phyloP scores from a whole-genome alignment of 2,329 filamentous ascomycete species.

The Microsporum ferrugineum region DNA sequence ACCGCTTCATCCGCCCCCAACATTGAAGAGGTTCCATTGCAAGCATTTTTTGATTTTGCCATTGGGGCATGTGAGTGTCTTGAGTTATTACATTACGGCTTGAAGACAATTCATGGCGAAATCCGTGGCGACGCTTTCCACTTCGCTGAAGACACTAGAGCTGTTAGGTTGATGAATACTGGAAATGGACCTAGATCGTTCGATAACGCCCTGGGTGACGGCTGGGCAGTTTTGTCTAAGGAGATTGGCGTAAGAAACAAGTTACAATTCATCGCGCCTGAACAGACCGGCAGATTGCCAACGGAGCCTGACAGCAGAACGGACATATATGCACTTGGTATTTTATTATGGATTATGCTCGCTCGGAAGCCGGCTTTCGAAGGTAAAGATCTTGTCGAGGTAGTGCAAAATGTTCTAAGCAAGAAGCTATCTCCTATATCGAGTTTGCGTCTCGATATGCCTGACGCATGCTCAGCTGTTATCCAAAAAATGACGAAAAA shows the following conservation, averaged over 20 bases:
- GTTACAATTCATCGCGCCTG: conserved; percentile 81
- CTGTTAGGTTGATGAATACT: conserved; percentile 71
- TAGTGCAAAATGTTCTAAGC: conserved; percentile 78
- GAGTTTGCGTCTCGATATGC: conserved; percentile 66
- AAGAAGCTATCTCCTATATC: conserved; percentile 68
- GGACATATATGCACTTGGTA: conserved; percentile 84
- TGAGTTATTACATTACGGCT: conserved; percentile 80
- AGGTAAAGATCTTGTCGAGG: conserved; percentile 69
- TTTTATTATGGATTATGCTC: conserved; percentile 77
- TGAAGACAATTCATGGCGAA: conserved; percentile 80
- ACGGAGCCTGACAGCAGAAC: conserved; percentile 85
- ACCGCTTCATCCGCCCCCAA: neutral
- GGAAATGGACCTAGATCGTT: conserved; percentile 80
- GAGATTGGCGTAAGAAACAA: conserved; percentile 82
- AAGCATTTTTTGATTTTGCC: conserved; percentile 78
- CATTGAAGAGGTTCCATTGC: conserved; percentile 49
- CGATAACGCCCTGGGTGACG: conserved; percentile 78
- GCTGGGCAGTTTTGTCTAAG: conserved; percentile 73
- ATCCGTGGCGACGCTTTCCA: conserved; percentile 85
- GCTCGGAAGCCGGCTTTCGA: conserved; percentile 71
- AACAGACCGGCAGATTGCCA: conserved; percentile 87
- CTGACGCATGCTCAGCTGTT: conserved; percentile 67
- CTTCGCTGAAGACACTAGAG: conserved; percentile 58
- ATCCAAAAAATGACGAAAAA: conserved; percentile 90
- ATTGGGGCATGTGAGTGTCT: conserved; percentile 77